Evolutionary conservation across 805 yeast genomes (phyloP).

Genomic region (Starmera amethionina): DNA sequence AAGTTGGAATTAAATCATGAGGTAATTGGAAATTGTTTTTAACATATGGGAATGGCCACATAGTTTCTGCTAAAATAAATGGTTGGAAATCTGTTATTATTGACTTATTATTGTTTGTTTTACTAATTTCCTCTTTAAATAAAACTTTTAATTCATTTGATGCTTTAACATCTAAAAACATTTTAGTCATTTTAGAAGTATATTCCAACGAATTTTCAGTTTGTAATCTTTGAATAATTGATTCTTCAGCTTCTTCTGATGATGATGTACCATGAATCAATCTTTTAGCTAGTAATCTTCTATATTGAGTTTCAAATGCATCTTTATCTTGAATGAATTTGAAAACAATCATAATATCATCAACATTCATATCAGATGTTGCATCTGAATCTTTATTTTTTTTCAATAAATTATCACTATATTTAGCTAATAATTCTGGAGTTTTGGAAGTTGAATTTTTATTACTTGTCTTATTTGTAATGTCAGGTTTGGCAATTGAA

Average conservation of each 20-base stretch:
- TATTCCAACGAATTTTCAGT: constrained; percentile 87
- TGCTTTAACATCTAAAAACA: constrained; percentile 90
- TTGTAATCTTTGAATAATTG: constrained; percentile 75
- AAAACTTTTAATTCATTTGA: constrained; percentile 64
- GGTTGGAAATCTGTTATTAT: constrained; percentile 52
- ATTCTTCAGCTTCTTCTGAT: constrained; percentile 72
- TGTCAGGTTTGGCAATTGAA: constrained; percentile 50
- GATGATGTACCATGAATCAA: constrained; percentile 80
- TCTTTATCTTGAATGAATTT: constrained; percentile 89
- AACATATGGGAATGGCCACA: constrained; percentile 63
- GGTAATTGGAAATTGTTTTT: constrained; percentile 50
- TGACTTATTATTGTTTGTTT: constrained; percentile 16
- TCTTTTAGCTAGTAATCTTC: constrained; percentile 82
- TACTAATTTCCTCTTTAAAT: constrained; percentile 39
- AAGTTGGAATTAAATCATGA: constrained; percentile 48
- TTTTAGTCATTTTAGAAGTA: constrained; percentile 86
- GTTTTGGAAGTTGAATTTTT: constrained; percentile 50
- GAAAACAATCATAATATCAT: constrained; percentile 80
- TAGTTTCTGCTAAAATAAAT: constrained; percentile 72
- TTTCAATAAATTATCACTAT: constrained; percentile 75
- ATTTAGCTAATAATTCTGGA: constrained; percentile 85
- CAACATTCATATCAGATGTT: constrained; percentile 64
- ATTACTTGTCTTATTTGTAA: constrained; percentile 11
- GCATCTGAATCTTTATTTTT: constrained; percentile 60
- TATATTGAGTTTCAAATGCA: constrained; percentile 87